Conservation (phyloP, 305 asterid species). For the Fraxinus greggii region DNA sequence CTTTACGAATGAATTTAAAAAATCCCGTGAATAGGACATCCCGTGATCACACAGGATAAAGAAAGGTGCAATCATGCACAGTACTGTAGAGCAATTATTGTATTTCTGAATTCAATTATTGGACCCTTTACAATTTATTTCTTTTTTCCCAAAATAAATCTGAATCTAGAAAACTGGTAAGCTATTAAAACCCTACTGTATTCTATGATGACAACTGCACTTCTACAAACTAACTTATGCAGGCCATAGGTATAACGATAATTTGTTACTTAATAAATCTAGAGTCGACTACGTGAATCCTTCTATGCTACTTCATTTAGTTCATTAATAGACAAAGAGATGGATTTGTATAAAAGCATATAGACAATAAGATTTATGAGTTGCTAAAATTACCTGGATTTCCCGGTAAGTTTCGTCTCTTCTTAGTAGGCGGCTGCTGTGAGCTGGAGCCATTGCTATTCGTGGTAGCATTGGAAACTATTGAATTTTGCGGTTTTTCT, state of each 20-base stretch:
- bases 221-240: not conserved
- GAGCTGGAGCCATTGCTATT: conserved; percentile 61
- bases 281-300: not conserved
- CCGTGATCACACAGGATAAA: conserved; percentile 15
- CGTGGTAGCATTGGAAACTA: conserved; percentile 28
- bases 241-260: not conserved
- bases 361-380: not conserved
- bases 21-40: not conserved
- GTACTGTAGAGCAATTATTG: conserved; percentile 39
- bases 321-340: not conserved
- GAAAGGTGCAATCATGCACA: conserved; percentile 44
- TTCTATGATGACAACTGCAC: not conserved
- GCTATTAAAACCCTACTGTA: conserved; percentile 1
- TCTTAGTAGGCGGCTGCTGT: conserved; percentile 48
- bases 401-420: conserved; percentile 73
- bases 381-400: conserved; percentile 53
- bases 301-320: not conserved
- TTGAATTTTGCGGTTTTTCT: conserved; percentile 31
- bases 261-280: not conserved
- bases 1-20: not conserved
- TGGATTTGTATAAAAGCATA: not conserved
- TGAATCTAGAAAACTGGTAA: not conserved
- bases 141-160: not conserved
- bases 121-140: conserved; percentile 33
- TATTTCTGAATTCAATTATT: conserved; percentile 49